Base-by-base conservation (phyloP, 2,329 filamentous ascomycete species). In the Colletotrichum sp. region DNA sequence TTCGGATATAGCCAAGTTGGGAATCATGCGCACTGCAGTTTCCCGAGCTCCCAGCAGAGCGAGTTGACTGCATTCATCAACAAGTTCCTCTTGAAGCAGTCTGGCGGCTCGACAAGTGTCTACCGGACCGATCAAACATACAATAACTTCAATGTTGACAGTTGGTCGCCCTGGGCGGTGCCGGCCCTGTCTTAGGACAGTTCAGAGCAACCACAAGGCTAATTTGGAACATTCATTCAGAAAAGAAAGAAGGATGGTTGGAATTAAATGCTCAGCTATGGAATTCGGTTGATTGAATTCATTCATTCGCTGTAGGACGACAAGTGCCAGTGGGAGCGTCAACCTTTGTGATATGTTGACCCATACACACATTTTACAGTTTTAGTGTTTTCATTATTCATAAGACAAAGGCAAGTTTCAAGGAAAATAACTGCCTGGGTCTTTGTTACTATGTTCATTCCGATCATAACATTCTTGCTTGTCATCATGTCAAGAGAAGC, bases 1-100 rank as follows among this genome's bases (percentile, higher is more conserved):
- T 88, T 90, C 81, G 89, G 89, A 0, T 90, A 88, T 78, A 87
- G 86, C 24, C 86, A 89, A 79, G 83, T 87, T 16, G 87, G 88
- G 6, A 84, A 84, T 63, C 86, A 90, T 79, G 81, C 81, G 64
- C 89, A 91, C 79, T 91, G 89, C 81, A 81, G 81, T 34, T 90
- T 91, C 80, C 89, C 89, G 4, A 82, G 81, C 28, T 84, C 84
- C 59, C 84, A 87, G 76, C 80, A 84, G 28, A 59, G 78, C 5
- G 88, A 90, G 32, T 82, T 91, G 66, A 86, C 82, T 30, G 87
- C 88, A 0, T 91, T 87, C 79, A 86, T 90, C 75, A 85, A 86
- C 80, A 88, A 86, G 80, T 90, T 88, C 78, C 78, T 89, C 72
- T 77, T 88, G 44, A 82, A 72, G 24, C 60, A 69, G 26, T 57